Percentiles rank a stretch among this genome's conserved stretches.
Evolutionary conservation across 1,284 basidiomycete genomes (phyloP).

Genomic region (Xerocomus alliaceus): DNA sequence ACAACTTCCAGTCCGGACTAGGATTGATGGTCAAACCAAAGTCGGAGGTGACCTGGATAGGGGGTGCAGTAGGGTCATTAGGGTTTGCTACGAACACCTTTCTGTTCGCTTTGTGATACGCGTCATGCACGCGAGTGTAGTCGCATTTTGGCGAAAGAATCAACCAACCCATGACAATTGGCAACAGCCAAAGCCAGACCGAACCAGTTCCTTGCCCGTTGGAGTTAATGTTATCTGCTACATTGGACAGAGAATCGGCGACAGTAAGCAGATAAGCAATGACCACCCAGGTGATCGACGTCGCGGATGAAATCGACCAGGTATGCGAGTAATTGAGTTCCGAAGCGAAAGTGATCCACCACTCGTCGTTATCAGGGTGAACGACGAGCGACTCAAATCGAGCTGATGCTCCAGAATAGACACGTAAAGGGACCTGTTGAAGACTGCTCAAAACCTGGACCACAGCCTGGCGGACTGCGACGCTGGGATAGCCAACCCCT

Average conservation of each 20-base stretch:
- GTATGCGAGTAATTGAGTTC: slow-evolving; percentile 38
- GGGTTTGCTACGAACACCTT: slow-evolving; percentile 9
- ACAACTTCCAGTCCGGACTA: slow-evolving; percentile 7
- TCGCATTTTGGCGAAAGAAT: slow-evolving; percentile 51
- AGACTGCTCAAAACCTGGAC: slow-evolving; percentile 31
- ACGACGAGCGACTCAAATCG: slow-evolving; percentile 40
- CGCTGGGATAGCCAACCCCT: slow-evolving; percentile 26
- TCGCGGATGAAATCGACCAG: slow-evolving; percentile 50
- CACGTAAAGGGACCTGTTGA: slow-evolving; percentile 42
- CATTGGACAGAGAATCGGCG: slow-evolving; percentile 44
- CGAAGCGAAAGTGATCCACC: slow-evolving; percentile 35
- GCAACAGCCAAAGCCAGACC: slow-evolving; percentile 51
- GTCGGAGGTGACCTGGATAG: slow-evolving; percentile 11
- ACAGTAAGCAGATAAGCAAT: slow-evolving; percentile 52
- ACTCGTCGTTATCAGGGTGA: slow-evolving; percentile 41
- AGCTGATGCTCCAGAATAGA: slow-evolving; percentile 30
- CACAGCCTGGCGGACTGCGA: slow-evolving; percentile 20
- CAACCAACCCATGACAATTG: slow-evolving; percentile 51
- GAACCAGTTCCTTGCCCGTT: slow-evolving; percentile 48
- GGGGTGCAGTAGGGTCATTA: background rate
- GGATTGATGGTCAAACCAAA: slow-evolving; percentile 31
- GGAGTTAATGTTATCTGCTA: slow-evolving; percentile 31
- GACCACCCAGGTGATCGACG: slow-evolving; percentile 50
- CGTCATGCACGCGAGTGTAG: slow-evolving; percentile 38
- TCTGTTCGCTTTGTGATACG: slow-evolving; percentile 43